A percentile compares a stretch with the other conserved stretches of the same genome.
Evolutionary conservation across 2,329 filamentous ascomycete species (phyloP).

Genomic region (Thielaviopsis populi): DNA sequence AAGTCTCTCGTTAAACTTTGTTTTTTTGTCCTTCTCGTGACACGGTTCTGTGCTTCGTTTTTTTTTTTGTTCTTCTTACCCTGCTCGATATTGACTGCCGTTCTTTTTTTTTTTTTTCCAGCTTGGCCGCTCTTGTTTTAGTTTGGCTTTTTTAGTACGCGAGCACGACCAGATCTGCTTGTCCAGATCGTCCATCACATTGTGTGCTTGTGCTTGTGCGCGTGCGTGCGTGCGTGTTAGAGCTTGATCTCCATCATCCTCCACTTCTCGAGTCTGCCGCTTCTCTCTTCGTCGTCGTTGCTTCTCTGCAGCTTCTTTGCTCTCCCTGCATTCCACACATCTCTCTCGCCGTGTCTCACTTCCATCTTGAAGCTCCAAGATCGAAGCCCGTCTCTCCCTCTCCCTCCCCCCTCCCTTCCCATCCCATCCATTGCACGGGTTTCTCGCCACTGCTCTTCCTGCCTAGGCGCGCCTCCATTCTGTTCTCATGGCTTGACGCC

Average conservation of each 20-base stretch:
- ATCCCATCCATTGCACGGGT: background rate
- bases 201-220: background rate
- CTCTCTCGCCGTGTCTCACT: background rate
- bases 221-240: too few species aligned
- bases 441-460: background rate
- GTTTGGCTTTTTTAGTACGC: background rate
- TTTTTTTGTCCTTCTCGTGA: background rate
- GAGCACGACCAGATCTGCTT: background rate
- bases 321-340: background rate
- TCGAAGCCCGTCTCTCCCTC: background rate
- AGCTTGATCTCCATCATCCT: too few species aligned
- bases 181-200: background rate
- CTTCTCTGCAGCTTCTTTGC: background rate
- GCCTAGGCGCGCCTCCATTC: background rate
- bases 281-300: background rate
- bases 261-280: background rate
- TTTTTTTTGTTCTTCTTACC: too few species aligned
- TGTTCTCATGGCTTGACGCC: slow-evolving; percentile 5
- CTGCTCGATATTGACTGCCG: background rate
- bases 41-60: background rate
- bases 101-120: background rate
- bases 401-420: background rate
- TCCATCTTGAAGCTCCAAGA: background rate
- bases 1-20: background rate
- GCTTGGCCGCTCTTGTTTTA: background rate